A percentile compares a stretch with the other conserved stretches of the same genome.
phyloP scores from a whole-genome alignment of 2,329 filamentous ascomycete species.

The Kalmusia sp. region DNA sequence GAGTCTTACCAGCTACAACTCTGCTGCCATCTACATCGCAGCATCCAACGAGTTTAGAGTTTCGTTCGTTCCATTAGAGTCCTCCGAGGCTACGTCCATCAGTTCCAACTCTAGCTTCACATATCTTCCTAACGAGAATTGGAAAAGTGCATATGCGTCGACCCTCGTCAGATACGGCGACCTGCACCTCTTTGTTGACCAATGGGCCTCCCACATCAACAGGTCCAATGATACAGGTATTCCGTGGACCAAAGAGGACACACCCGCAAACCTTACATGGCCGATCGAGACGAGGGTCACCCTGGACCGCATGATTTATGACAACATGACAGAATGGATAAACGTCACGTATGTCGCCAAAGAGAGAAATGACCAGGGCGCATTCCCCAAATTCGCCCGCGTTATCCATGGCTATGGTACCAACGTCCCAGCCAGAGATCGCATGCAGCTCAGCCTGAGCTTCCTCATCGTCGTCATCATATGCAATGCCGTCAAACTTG shows the following conservation, averaged over 20 bases:
- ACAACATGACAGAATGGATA: neutral
- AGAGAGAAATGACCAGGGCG: neutral
- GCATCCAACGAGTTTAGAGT: slow-evolving; percentile 13
- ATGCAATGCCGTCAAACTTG: slow-evolving; percentile 22
- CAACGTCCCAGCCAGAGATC: neutral
- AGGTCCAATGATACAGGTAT: neutral
- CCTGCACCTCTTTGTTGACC: slow-evolving; percentile 9
- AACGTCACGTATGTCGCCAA: neutral
- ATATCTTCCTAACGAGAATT: slow-evolving; percentile 1
- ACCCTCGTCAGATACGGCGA: slow-evolving; percentile 7
- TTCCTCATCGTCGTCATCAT: slow-evolving; percentile 24
- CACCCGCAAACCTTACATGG: neutral
- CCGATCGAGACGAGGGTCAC: neutral
- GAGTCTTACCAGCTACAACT: slow-evolving; percentile 21
- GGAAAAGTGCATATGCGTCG: slow-evolving; percentile 4
- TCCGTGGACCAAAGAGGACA: neutral
- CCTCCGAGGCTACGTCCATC: neutral
- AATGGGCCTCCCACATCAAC: neutral
- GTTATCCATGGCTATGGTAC: neutral
- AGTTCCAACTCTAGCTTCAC: neutral
- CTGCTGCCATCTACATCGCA: slow-evolving; percentile 19
- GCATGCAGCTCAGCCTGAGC: slow-evolving; percentile 20
- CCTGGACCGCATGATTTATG: neutral
- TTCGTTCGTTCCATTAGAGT: slow-evolving; percentile 6
- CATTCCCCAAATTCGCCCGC: neutral